Base-by-base conservation (phyloP, 129 eudicot species). In the Chrysanthemum lavandulifolium region DNA sequence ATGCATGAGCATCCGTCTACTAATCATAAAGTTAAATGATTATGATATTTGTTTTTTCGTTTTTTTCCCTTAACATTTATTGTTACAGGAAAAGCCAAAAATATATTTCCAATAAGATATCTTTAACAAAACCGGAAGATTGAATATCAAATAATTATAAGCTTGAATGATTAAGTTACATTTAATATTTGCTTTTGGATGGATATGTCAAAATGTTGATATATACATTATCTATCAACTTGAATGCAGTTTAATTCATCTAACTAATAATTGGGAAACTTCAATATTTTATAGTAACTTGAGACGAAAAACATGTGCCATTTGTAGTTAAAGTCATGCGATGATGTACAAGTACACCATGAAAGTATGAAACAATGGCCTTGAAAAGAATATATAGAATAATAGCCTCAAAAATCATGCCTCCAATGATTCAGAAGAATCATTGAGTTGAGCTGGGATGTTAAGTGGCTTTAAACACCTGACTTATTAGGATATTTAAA, bases 171-270 rank as follows among this genome's bases (percentile, higher is more conserved):
- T 65, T 65, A 65, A 65, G 45, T 10, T 9, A 7, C 27, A 54
- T 40, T 54, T 69, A 8, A 15, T 54, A 43, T 2, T 27, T 69
- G 29, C 15, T 69, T 15, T 43, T 40, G 54, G 36, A 64, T 36
- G 69, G 54, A 43, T 40, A 65, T 10, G 36, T 33, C 57, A 36
- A 36, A n/a, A 53, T 6, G 58, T 5, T 36, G 25, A 40, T 36
- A 53, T 12, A 16, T 16, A 65, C 52, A 65, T 65, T 69, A 40
- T 69, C 31, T 54, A 53, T 69, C 51, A 33, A 31, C 51, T 31
- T 53, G 52, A 56, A 27, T 27, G 52, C 50, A 33, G 33, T 19
- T 36, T 51, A 50, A 53, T 6, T 69, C 48, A 52, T 53, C 10
- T 31, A 13, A 69, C 40, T 31, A 54, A 69, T 54, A 53, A 69